Evolutionary conservation across 192 early-diverging fungal species (phyloP).

Genomic region (Thamnidium elegans): DNA sequence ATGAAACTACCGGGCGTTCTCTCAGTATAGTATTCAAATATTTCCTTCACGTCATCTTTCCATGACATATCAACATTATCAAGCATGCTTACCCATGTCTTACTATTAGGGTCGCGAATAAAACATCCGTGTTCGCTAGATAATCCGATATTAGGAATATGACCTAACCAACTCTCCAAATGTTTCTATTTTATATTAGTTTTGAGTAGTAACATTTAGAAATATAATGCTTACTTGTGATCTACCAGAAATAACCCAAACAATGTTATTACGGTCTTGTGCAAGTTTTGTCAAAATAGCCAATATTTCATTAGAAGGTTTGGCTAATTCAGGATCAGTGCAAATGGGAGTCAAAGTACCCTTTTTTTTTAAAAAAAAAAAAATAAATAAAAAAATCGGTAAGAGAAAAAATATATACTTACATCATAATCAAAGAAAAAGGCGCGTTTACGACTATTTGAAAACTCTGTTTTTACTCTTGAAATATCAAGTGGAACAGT

Average conservation of each 20-base stretch:
- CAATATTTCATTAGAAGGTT: constrained; percentile 82
- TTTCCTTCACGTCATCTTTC: constrained; percentile 91
- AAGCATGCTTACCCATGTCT: constrained; percentile 70
- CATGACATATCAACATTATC: constrained; percentile 81
- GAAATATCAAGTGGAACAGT: constrained; percentile 40
- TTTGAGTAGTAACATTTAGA: too few relatives aligned
- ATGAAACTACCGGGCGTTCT: constrained; percentile 91
- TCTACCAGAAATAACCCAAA: constrained; percentile 91
- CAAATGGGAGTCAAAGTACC: constrained; percentile 94
- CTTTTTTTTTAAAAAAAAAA: constrained; percentile 33
- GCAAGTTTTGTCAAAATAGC: constrained; percentile 61
- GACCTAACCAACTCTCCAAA: constrained; percentile 86
- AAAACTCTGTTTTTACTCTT: constrained; percentile 64
- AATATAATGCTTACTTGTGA: constrained; percentile 50
- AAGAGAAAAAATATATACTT: constrained; percentile 14
- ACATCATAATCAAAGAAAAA: constrained; percentile 96
- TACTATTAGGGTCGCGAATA: constrained; percentile 69
- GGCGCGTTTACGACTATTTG: constrained; percentile 63
- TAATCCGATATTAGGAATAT: constrained; percentile 74
- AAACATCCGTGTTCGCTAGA: constrained; percentile 98
- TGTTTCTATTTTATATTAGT: constrained; percentile 32
- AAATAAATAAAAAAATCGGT: background rate
- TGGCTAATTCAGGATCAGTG: constrained; percentile 84
- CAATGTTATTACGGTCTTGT: constrained; percentile 73
- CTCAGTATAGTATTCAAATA: constrained; percentile 94